Evolutionary conservation across 345 rosid genomes (phyloP), one percentile per base, ranked within the genome.

Genomic region (Aquilaria malaccensis): DNA sequence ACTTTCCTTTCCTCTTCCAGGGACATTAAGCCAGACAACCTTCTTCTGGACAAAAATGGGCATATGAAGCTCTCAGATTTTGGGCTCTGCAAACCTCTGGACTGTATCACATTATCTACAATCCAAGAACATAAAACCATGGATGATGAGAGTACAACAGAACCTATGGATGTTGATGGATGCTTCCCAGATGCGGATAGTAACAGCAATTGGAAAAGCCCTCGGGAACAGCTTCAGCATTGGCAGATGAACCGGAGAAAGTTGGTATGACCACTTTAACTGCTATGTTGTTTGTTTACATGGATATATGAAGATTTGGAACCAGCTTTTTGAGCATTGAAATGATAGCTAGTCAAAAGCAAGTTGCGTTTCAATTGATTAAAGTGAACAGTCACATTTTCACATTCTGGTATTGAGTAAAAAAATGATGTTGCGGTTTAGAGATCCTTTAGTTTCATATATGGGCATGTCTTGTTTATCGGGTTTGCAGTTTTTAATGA

Each of bases 201-300:
- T 60, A 77, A 75, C 66, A 89, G 85, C 74, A 86, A 79, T 73
- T 92, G 95, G 95, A 91, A 79, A 72, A 92, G 89, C 74, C 85
- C 93, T 37, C 85, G 74, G 31, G 96, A 92, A 76, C 98, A 89
- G 78, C 93, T 89, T 82, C 96, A 89, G 76, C 98, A 92, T 68
- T 92, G 98, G 98, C 96, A 92, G 78, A 89, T 92, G 88, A 92
- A 92, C 77, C 81, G 98, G 72, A 86, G 98, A 77, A 92, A 83
- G 72, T 76, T 92, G 81, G 98, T 92, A 80, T 30, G 86, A 50
- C 47, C 29, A 65, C 58, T 57, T 33, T 62, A 11, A 13, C 32
- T 49, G 13, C 52, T 50, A 2, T 60, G 30, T 52, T 56, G 9
- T 49, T 64, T 2, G 33, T 45, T 13, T 61, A 46, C 48, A 13